Base-by-base conservation (phyloP, 148 eudicot species). In the Chenopodium suecicum region DNA sequence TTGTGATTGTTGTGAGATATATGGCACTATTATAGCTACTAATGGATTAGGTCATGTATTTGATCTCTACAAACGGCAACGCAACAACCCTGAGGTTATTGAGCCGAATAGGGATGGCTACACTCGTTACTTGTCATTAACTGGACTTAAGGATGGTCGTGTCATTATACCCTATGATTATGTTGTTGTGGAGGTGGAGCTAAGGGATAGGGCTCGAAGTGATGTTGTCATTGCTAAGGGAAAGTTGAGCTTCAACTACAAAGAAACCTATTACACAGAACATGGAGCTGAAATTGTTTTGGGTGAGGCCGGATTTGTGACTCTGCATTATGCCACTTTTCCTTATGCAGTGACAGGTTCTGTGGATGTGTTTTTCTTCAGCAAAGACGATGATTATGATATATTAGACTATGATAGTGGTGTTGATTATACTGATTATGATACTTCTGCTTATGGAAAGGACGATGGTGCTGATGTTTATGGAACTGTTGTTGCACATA, bases 351-450 rank as follows among this genome's bases (percentile, higher is more conserved):
- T 74, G 29, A 47, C 29, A n/a, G 60, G 62, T 74, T 10, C 62
- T 48, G 62, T 74, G 3, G 34, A 48, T 50, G 37, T 74, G 17
- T 47, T 74, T 2, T 13, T 19, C 20, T 74, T 74, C 34, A 74
- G 32, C 16, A 48, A 74, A 50, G 62, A 74, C 12, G 60, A 25
- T n/a, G 62, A 74, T n/a, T 74, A 47, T 74, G 76, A 48, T 74
- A 0, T 47, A 47, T 3, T 50, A n/a, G 75, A 44, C 25, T 20
- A 17, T 73, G 13, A n/a, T 44, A 3, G 9, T 4, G 48, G 14
- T 72, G 11, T 0, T 23, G 76, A 74, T 74, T 12, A n/a, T 74
- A 29, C 54, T 48, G 76, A 47, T 44, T 48, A 74, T 50, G 76
- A 74, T 74, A 10, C 13, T 10, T 23, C 34, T 20, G 17, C 13